A percentile compares a stretch with the other conserved stretches of the same genome.
Conservation (phyloP, 1,139 yeast genomes). For the Nakaseomyces delphensis region DNA sequence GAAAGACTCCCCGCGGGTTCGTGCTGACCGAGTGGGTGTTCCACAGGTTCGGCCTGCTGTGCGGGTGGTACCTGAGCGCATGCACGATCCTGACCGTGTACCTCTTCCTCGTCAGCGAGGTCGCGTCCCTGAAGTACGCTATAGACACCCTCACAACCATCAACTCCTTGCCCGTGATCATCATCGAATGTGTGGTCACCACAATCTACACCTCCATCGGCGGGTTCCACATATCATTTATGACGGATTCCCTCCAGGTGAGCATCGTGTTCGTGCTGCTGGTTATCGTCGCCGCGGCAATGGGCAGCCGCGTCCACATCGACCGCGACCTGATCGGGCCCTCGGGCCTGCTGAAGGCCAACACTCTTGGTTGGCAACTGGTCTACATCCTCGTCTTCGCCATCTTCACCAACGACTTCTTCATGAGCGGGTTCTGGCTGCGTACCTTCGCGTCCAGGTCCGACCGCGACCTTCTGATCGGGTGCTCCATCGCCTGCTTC, state of each 20-base stretch:
- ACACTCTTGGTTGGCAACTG: constrained; percentile 80
- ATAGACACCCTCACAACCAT: constrained; percentile 71
- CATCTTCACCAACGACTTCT: constrained; percentile 80
- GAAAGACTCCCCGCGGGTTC: constrained; percentile 80
- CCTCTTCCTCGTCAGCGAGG: constrained; percentile 80
- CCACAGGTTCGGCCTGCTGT: constrained; percentile 61
- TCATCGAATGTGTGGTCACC: constrained; percentile 82
- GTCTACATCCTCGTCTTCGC: constrained; percentile 79
- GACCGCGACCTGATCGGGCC: constrained; percentile 55
- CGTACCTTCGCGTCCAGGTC: constrained; percentile 84
- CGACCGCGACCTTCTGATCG: constrained; percentile 65
- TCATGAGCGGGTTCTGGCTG: constrained; percentile 88
- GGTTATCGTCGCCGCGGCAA: constrained; percentile 66
- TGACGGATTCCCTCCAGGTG: constrained; percentile 88
- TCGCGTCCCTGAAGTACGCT: constrained; percentile 70
- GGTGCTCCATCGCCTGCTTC: constrained; percentile 65
- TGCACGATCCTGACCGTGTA: constrained; percentile 83
- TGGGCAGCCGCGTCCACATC: constrained; percentile 69
- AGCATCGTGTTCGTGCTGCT: constrained; percentile 56
- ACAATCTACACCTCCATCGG: constrained; percentile 82
- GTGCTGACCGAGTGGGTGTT: constrained; percentile 94
- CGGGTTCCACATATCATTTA: constrained; percentile 81
- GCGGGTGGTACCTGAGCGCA: constrained; percentile 67
- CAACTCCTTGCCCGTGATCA: constrained; percentile 71
- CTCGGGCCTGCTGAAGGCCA: constrained; percentile 55